Evolutionary conservation across 495 filamentous ascomycete species (phyloP).

Genomic region (Cudoniella acicularis): DNA sequence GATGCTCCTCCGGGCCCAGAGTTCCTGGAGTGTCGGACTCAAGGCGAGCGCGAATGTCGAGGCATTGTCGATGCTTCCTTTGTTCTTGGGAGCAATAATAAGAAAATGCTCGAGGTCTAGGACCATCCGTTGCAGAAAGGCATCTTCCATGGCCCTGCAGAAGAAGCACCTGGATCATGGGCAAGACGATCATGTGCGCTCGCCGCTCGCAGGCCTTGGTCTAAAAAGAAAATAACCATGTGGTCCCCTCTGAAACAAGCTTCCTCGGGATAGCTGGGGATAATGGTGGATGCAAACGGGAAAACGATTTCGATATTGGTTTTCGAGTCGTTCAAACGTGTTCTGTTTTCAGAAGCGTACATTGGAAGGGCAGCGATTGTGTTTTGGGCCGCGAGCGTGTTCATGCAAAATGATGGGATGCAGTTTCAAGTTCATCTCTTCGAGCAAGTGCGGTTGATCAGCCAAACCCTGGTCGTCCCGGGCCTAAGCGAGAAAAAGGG

Average conservation of each 20-base stretch:
- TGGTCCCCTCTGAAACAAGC: no score
- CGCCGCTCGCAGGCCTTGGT: no score
- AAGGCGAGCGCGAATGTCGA: not conserved
- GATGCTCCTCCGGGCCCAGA: no score
- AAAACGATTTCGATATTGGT: not conserved
- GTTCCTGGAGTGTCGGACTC: no score
- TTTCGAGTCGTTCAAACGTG: not conserved
- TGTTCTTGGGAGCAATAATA: not conserved
- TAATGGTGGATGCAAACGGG: not conserved
- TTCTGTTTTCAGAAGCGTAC: not conserved
- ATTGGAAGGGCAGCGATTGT: not conserved
- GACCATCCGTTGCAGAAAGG: not conserved
- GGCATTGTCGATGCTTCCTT: not conserved
- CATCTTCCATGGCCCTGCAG: not conserved
- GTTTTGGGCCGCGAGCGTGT: not conserved
- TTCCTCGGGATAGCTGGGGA: no score
- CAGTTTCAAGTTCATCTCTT: not conserved
- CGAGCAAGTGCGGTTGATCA: not conserved
- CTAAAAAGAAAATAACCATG: no score
- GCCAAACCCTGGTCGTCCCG: no score
- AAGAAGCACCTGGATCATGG: not conserved
- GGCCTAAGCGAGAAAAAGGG: not conserved
- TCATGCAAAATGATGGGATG: no score
- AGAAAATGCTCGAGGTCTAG: constrained; percentile 16
- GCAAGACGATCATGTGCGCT: not conserved